Base-by-base conservation (phyloP, 2,329 filamentous ascomycete genomes). In the Colletotrichum godetiae region DNA sequence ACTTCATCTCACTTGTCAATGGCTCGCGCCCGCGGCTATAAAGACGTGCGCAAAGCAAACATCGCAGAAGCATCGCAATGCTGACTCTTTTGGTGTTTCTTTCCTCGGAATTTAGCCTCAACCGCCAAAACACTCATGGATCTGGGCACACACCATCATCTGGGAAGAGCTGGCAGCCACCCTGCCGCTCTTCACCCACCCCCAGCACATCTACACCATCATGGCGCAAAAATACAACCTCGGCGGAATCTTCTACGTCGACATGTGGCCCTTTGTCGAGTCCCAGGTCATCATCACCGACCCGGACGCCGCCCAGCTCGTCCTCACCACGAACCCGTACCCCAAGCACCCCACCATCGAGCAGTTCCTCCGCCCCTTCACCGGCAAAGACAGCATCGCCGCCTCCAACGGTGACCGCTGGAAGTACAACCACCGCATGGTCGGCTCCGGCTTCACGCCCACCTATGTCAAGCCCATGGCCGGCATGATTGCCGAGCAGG, bases 201-300 rank as follows among this genome's bases (percentile, higher is more conserved):
- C 76, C 1, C 78, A 79, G 67, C 60, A 68, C 24, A 72, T 75
- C 55, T 74, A 76, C 42, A 79, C 78, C 19, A 70, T 76, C 58
- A 73, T 79, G 27, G 74, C 76, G 4, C 74, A 76, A 15, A 76
- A 75, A 24, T 75, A 75, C 33, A 67, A 77, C 24, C 74, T 82
- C 8, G 76, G 78, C 0, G 79, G 79, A 27, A 77, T 82, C 19
- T 79, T 80, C 56, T 82, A 81, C 58, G 73, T 82, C 57, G 80
- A 82, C 61, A 33, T 80, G 7, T 79, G 77, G 49, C 78, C 79
- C n/a, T 76, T 82, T 27, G 75, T 74, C 52, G 74, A 76, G n/a
- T 73, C 76, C 11, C 78, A 80, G 33, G 74, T 77, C 29, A 73
- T 80, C 37, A 62, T 81, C 52, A 70, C 76, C 7, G 77, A 77